Percentiles rank a stretch among this genome's conserved stretches.
phyloP scores from a whole-genome alignment of 345 rosid genomes.

The Rhodamnia argentea region DNA sequence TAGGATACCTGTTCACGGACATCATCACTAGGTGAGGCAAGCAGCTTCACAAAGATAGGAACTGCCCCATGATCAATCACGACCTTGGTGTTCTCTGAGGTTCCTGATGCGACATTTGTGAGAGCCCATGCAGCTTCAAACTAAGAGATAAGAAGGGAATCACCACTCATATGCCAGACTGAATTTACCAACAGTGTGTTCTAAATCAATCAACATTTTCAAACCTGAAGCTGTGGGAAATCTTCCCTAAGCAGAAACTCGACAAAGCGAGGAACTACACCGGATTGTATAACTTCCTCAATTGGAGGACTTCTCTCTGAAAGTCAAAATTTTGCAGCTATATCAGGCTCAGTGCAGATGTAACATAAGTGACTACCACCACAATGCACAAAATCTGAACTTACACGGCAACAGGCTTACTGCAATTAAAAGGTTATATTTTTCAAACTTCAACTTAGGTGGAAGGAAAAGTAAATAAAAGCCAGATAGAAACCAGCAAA shows the following conservation, averaged over 20 bases:
- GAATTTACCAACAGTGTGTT: not conserved
- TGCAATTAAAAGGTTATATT: not conserved
- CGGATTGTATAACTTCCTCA: slow-evolving; percentile 64
- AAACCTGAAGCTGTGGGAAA: slow-evolving; percentile 73
- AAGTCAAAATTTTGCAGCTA: not conserved
- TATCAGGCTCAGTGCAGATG: not conserved
- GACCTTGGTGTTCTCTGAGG: slow-evolving; percentile 78
- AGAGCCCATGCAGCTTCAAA: slow-evolving; percentile 97
- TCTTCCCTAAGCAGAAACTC: slow-evolving; percentile 76
- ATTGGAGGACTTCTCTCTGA: slow-evolving; percentile 84
- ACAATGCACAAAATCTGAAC: not conserved
- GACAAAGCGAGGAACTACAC: slow-evolving; percentile 84
- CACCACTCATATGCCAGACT: not conserved
- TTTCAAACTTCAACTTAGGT: not conserved
- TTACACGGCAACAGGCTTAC: not conserved
- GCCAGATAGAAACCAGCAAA: not conserved
- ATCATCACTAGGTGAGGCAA: slow-evolving; percentile 71
- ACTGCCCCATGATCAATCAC: slow-evolving; percentile 79
- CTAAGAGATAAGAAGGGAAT: slow-evolving; percentile 9
- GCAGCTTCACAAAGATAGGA: slow-evolving; percentile 74
- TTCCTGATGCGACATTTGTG: slow-evolving; percentile 92
- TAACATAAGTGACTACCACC: not conserved
- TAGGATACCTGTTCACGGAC: slow-evolving; percentile 83
- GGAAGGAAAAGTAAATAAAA: not conserved
- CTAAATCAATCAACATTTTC: not conserved